Conservation (phyloP, 768 basidiomycete genomes). For the Collybia mongolica region DNA sequence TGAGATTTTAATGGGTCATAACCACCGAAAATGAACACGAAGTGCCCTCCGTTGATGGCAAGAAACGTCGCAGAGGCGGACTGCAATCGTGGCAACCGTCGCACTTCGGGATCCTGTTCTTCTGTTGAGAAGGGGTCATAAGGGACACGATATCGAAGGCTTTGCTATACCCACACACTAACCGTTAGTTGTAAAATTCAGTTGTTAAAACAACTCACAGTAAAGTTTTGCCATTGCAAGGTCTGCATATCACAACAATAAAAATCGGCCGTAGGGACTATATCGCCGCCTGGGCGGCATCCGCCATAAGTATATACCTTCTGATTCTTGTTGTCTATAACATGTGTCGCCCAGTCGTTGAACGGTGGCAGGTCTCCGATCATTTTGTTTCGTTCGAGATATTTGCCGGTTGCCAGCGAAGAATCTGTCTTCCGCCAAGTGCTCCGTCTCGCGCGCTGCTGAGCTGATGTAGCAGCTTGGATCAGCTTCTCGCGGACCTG, state of each 20-base stretch:
- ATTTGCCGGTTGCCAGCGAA: too few relatives aligned
- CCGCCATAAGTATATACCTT: conserved; percentile 22
- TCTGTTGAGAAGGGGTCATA: conserved; percentile 15
- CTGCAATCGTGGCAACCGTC: conserved; percentile 15
- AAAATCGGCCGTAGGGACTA: conserved; percentile 19
- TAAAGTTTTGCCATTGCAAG: conserved; percentile 22
- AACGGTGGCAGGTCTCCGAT: conserved; percentile 18
- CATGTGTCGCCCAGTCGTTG: conserved; percentile 16
- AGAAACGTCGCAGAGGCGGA: conserved; percentile 17
- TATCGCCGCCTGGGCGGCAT: conserved; percentile 11
- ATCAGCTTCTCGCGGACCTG: too few relatives aligned
- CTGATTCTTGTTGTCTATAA: conserved; percentile 13
- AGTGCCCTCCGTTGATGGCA: conserved; percentile 12
- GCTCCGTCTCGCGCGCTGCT: too few relatives aligned
- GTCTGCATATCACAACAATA: conserved; percentile 15
- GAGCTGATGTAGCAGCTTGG: too few relatives aligned
- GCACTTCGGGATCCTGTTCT: not conserved
- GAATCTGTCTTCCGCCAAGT: too few relatives aligned
- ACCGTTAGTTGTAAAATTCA: not conserved
- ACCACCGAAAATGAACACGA: conserved; percentile 29
- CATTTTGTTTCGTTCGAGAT: conserved; percentile 2
- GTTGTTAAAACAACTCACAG: conserved; percentile 12
- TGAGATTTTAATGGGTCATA: conserved; percentile 5
- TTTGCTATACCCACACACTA: conserved; percentile 1
- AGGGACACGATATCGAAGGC: conserved; percentile 7